Evolutionary conservation across 2,329 filamentous ascomycete genomes (phyloP).

Genomic region (Fusarium succisae): DNA sequence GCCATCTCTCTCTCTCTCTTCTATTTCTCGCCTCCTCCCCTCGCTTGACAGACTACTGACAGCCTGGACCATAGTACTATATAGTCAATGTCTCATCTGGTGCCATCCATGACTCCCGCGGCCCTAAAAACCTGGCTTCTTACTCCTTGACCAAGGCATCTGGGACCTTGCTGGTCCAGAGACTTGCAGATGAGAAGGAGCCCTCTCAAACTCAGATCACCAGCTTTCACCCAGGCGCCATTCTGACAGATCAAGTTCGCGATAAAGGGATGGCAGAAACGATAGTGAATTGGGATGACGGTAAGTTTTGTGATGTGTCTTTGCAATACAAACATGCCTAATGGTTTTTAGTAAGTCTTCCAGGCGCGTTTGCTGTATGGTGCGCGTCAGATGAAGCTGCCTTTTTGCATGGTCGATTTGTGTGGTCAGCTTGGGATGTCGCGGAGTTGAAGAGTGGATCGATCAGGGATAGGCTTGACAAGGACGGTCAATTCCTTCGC

Average conservation of each 20-base stretch:
- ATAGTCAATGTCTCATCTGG: not conserved
- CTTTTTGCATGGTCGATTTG: not conserved
- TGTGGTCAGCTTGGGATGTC: conserved; percentile 4
- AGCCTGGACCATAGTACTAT: not conserved
- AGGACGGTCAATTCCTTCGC: not conserved
- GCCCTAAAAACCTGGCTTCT: not conserved
- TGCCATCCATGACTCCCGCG: not conserved
- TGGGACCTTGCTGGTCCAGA: not conserved
- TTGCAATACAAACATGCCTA: not conserved
- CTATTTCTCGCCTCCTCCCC: not conserved
- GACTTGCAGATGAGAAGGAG: not conserved
- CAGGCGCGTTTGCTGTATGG: not conserved
- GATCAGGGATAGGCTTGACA: not conserved
- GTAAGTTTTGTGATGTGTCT: not conserved
- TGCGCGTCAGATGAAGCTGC: not conserved
- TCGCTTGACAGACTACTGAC: not conserved
- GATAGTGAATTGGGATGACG: not conserved
- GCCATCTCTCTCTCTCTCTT: not conserved
- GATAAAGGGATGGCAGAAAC: not conserved
- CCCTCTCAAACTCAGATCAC: not conserved
- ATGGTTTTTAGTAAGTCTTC: not conserved
- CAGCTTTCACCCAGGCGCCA: not conserved
- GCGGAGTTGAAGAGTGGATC: not conserved
- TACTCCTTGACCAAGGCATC: not conserved
- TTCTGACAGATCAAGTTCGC: not conserved